Conservation (phyloP, 2,329 filamentous ascomycete species). For the Xylaria sp. region DNA sequence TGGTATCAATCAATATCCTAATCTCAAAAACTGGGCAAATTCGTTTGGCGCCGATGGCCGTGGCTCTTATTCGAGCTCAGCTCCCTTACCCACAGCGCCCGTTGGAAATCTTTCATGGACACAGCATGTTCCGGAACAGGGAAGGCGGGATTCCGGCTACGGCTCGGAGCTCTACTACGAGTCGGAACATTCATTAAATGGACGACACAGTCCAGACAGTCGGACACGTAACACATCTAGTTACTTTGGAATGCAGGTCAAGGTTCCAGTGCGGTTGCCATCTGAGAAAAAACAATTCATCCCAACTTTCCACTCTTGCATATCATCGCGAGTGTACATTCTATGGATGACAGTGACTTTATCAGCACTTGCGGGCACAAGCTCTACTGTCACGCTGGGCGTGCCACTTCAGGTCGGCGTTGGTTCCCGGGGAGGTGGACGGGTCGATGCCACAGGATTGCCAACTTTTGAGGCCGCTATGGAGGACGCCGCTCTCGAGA, state of each 20-base stretch:
- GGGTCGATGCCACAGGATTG: slow-evolving; percentile 29
- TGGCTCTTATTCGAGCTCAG: slow-evolving; percentile 54
- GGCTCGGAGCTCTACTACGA: slow-evolving; percentile 41
- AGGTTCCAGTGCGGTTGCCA: slow-evolving; percentile 57
- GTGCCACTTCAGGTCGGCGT: slow-evolving; percentile 60
- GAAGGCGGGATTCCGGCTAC: slow-evolving; percentile 61
- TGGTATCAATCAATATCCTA: slow-evolving; percentile 54
- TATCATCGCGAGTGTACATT: slow-evolving; percentile 61
- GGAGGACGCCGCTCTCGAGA: slow-evolving; percentile 43
- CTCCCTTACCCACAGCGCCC: slow-evolving; percentile 46
- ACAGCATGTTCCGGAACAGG: slow-evolving; percentile 41
- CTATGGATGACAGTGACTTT: slow-evolving; percentile 52
- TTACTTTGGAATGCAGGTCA: slow-evolving; percentile 50
- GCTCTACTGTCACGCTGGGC: slow-evolving; percentile 50
- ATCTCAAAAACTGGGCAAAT: slow-evolving; percentile 53
- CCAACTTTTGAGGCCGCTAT: slow-evolving; percentile 59
- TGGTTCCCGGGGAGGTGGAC: slow-evolving; percentile 37
- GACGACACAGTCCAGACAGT: neutral
- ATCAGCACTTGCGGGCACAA: slow-evolving; percentile 40
- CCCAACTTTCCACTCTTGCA: slow-evolving; percentile 64
- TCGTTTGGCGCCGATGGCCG: slow-evolving; percentile 49
- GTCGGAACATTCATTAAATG: slow-evolving; percentile 35
- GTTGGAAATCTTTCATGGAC: slow-evolving; percentile 50
- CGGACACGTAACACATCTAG: slow-evolving; percentile 32
- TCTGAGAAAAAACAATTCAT: slow-evolving; percentile 55